These are phyloP conservation scores for Bertia moriformis DNA, from an alignment of 2,329 filamentous ascomycete genomes.

Conservation along the genomic window DNA sequence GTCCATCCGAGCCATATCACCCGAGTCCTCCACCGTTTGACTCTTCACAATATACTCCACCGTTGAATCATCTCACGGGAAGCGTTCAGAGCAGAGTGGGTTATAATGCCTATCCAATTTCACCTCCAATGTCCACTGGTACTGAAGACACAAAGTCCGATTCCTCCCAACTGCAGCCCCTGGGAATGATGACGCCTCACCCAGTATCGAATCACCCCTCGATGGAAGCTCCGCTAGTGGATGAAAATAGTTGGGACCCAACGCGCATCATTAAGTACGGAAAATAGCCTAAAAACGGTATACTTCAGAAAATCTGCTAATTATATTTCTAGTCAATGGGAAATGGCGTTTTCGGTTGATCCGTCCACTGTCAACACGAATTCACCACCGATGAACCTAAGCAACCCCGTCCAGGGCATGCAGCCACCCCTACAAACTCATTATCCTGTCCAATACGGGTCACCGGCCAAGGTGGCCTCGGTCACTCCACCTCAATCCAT, in stretches of 20 bases:
- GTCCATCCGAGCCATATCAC: conserved; percentile 28
- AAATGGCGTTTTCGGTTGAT: not conserved
- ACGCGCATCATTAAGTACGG: not conserved
- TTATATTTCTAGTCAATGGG: not conserved
- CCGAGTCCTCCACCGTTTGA: not conserved
- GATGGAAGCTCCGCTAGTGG: not conserved
- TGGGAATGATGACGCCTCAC: not conserved
- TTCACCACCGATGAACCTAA: not conserved
- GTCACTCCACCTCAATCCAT: not conserved
- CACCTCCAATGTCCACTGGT: conserved; percentile 1
- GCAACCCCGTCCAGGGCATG: not conserved
- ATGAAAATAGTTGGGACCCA: not conserved
- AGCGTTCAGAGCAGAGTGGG: not conserved
- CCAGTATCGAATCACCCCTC: not conserved
- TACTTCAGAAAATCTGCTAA: not conserved
- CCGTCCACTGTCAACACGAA: not conserved
- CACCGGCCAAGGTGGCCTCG: not conserved
- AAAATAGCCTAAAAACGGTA: not conserved
- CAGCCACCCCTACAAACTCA: not conserved
- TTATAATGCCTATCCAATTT: not conserved
- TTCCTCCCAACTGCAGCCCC: not conserved
- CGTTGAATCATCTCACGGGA: not conserved
- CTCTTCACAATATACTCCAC: not conserved
- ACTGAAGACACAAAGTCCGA: conserved; percentile 1
- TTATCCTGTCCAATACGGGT: not conserved